Evolutionary conservation across 768 basidiomycete species (phyloP).

Genomic region (Russula compacta): DNA sequence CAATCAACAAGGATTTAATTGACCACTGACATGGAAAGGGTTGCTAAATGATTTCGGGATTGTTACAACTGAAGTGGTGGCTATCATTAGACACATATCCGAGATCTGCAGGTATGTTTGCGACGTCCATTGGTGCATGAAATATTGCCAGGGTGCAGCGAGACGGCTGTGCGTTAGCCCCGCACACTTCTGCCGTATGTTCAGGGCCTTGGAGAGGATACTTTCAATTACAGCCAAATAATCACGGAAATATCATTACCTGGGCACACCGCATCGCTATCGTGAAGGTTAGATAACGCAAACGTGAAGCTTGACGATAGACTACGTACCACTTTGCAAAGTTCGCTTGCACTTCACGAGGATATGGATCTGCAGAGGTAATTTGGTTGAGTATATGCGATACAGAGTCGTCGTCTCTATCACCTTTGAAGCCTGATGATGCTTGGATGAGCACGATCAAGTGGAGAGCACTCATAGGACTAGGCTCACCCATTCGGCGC

Average conservation of each 20-base stretch:
- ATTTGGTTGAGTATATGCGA: background rate
- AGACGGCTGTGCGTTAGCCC: slow-evolving; percentile 35
- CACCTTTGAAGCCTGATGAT: slow-evolving; percentile 46
- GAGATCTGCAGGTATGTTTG: slow-evolving; percentile 24
- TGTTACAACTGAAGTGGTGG: slow-evolving; percentile 44
- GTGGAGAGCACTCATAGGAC: slow-evolving; percentile 3
- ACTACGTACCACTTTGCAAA: slow-evolving; percentile 44
- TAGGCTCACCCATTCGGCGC: slow-evolving; percentile 43
- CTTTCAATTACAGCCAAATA: background rate
- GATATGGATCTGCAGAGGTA: slow-evolving; percentile 41
- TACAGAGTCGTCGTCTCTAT: background rate
- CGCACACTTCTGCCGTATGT: slow-evolving; percentile 30
- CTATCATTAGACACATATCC: slow-evolving; percentile 51
- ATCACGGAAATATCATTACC: slow-evolving; percentile 26
- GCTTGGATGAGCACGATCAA: background rate
- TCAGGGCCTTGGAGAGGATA: slow-evolving; percentile 35
- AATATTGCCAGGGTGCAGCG: slow-evolving; percentile 47
- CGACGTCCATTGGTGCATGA: slow-evolving; percentile 32
- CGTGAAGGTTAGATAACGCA: background rate
- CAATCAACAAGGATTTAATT: too few relatives aligned
- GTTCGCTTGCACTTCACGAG: slow-evolving; percentile 43
- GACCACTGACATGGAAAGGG: slow-evolving; percentile 61
- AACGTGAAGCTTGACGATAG: background rate
- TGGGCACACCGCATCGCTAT: slow-evolving; percentile 43
- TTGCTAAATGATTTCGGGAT: slow-evolving; percentile 44